Conservation (phyloP, 331 rosid species). For the Rhamnella rubrinervis region DNA sequence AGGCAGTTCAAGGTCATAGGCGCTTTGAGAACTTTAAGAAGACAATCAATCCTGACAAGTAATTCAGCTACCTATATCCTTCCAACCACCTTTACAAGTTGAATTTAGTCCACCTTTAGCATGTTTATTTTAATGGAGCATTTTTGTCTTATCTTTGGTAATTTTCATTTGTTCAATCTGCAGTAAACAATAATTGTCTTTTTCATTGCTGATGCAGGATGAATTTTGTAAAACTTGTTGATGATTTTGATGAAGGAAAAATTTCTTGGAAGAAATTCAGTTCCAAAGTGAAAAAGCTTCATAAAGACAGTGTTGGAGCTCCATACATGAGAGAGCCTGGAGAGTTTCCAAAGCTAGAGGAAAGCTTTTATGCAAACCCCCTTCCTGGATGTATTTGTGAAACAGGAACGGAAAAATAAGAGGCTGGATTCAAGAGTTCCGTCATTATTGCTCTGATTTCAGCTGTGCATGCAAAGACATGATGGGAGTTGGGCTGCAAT, state of each 20-base stretch:
- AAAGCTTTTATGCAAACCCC: slow-evolving; percentile 95
- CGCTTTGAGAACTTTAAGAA: slow-evolving; percentile 90
- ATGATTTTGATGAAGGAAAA: slow-evolving; percentile 71
- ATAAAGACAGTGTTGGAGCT: slow-evolving; percentile 61
- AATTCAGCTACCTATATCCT: slow-evolving; percentile 27
- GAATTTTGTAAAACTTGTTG: slow-evolving; percentile 85
- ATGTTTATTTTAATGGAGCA: background rate
- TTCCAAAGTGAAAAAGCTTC: slow-evolving; percentile 76
- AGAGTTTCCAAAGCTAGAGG: slow-evolving; percentile 91
- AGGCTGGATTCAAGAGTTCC: slow-evolving; percentile 15
- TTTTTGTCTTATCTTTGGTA: slow-evolving; percentile 9
- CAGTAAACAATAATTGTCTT: slow-evolving; percentile 11
- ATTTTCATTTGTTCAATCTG: slow-evolving; percentile 9
- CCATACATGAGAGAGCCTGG: slow-evolving; percentile 76
- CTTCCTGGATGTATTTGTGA: slow-evolving; percentile 86
- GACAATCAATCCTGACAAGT: slow-evolving; percentile 97
- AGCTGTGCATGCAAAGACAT: slow-evolving; percentile 24
- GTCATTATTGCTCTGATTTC: slow-evolving; percentile 4
- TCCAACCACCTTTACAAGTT: slow-evolving; percentile 3
- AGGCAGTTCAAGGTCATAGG: slow-evolving; percentile 99
- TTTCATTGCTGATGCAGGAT: slow-evolving; percentile 55
- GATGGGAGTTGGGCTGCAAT: background rate
- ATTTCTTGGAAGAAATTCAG: slow-evolving; percentile 84
- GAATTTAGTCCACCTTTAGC: too few relatives aligned
- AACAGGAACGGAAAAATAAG: slow-evolving; percentile 29